Conservation (phyloP, 202 grass and related monocot genomes). For the Carex sylvatica region DNA sequence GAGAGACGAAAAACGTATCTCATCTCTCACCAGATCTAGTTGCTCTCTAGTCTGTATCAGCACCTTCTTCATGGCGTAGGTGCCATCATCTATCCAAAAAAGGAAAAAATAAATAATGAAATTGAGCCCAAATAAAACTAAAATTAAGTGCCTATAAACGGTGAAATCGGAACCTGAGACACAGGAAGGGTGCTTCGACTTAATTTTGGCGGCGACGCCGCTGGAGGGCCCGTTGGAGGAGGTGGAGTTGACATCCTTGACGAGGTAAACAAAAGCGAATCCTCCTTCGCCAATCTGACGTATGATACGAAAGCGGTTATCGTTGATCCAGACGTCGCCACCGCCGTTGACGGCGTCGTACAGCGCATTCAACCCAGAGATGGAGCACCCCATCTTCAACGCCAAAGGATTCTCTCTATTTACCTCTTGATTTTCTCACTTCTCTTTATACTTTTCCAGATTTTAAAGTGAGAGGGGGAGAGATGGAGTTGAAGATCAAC, state of each 20-base stretch:
- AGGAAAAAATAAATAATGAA: neutral
- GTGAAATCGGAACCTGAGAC: conserved; percentile 49
- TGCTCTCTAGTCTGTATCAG: conserved; percentile 91
- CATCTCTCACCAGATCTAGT: conserved; percentile 85
- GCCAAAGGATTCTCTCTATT: conserved; percentile 16
- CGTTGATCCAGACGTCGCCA: conserved; percentile 96
- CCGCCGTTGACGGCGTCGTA: conserved; percentile 75
- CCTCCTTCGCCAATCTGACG: conserved; percentile 95
- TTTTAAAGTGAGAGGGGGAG: conserved; percentile 7
- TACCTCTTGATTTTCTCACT: neutral
- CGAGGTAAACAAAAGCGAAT: conserved; percentile 95
- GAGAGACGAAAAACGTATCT: conserved; percentile 78
- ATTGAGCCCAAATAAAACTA: neutral
- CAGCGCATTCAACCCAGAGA: conserved; percentile 86
- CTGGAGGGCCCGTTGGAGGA: conserved; percentile 21
- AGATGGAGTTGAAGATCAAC: neutral
- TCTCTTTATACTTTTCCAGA: conserved; percentile 21
- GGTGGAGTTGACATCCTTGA: conserved; percentile 58
- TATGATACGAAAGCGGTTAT: conserved; percentile 81
- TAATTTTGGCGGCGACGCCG: conserved; percentile 20
- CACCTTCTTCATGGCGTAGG: conserved; percentile 95
- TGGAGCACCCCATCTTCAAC: conserved; percentile 76
- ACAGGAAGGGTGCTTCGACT: conserved; percentile 42
- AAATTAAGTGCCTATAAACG: conserved; percentile 18
- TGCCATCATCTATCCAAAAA: conserved; percentile 55